Evolutionary conservation across 768 basidiomycete species (phyloP), one percentile per base, ranked within the genome.

Genomic region (Ramaria rubella): DNA sequence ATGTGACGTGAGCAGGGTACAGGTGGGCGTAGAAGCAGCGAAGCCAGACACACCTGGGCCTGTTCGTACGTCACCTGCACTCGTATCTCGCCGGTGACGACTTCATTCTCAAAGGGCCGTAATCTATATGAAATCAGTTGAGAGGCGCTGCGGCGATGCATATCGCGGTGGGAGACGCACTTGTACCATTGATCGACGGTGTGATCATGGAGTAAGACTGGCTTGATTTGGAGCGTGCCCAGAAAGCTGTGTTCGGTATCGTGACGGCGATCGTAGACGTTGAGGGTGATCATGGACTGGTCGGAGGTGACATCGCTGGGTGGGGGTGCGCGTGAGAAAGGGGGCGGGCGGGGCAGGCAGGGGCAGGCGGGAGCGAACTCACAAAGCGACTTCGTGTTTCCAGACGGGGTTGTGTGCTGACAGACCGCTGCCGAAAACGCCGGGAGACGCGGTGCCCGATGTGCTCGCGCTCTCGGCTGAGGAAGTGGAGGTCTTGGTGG

Each of bases 301-400:
- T 90, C 86, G 11, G 90, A 90, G 26, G 91, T 97, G 53, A 98
- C 88, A 72, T 99, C 96, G 78, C 95, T 98, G 69, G 23, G 43
- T 51, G 26, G 40, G 52, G 55, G 57, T 66, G 49, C 40, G 53
- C 29, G 58, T 43, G 54, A 59, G 62, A 52, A 65, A 51, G 49
- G 4, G 36, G 24, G 49, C 26, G 21, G 29, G 61, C 24, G 60
- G 52, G 29, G 48, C 31, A 49, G 23, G 8, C 27, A 19, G 15
- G 23, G 55, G 36, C 21, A 36, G 33, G 53, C 57, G 59, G 51
- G 58, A 58, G 36, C 40, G n/a, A 7, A 80, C 94, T 72, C 71
- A 97, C 95, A 99, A 99, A 43, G 90, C 86, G 31, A 98, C 96
- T 69, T 98, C 89, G 69, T 98, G 95, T 73, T 99, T 99, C 96